Conservation (phyloP, 768 basidiomycete genomes). For the Piloderma croceum region DNA sequence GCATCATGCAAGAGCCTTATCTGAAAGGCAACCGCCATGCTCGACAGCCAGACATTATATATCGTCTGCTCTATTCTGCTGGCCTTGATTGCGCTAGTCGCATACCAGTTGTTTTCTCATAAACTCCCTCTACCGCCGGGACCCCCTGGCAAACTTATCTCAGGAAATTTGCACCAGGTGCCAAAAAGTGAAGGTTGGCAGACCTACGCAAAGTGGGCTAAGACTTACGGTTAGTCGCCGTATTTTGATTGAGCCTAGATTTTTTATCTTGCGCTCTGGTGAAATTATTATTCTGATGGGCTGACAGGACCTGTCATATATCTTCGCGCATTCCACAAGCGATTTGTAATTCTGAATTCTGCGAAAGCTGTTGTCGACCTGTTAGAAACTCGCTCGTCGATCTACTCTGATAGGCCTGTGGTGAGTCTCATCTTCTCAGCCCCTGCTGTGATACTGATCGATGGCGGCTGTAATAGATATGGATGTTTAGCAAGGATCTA, state of each 20-base stretch:
- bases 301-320: slow-evolving; percentile 36
- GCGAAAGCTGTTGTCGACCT: slow-evolving; percentile 38
- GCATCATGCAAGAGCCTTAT: no score
- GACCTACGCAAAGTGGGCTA: slow-evolving; percentile 17
- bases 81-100: no score
- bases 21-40: no score
- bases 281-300: no score
- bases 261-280: no score
- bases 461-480: no score
- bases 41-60: no score
- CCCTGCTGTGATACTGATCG: no score
- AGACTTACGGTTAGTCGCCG: slow-evolving; percentile 11
- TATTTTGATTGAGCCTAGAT: not conserved
- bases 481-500: slow-evolving; percentile 28
- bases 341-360: slow-evolving; percentile 44
- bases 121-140: slow-evolving; percentile 11
- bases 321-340: slow-evolving; percentile 30
- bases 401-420: slow-evolving; percentile 46
- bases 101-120: no score
- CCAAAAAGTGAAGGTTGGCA: slow-evolving; percentile 13
- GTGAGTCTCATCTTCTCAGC: no score
- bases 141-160: slow-evolving; percentile 2
- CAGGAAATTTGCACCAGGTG: slow-evolving; percentile 10
- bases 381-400: slow-evolving; percentile 40
- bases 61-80: no score